A percentile compares a stretch with the other conserved stretches of the same genome.
Evolutionary conservation across 768 basidiomycete genomes (phyloP).

Genomic region (Cystoderma amianthinum): DNA sequence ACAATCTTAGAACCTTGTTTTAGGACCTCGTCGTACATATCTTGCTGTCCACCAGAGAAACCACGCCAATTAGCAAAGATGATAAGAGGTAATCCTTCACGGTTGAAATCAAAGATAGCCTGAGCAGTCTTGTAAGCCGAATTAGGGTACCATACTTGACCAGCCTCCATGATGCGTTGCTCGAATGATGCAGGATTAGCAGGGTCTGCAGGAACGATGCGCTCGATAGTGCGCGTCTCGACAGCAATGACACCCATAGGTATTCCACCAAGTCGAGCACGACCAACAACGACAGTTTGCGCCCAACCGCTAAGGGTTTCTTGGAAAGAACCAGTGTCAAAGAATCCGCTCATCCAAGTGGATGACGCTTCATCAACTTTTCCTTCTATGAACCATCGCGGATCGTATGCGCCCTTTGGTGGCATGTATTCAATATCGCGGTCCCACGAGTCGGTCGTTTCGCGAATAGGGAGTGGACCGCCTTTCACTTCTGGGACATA

Average conservation of each 20-base stretch:
- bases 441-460: conserved; percentile 78
- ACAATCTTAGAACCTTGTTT: conserved; percentile 99
- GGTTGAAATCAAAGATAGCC: conserved; percentile 97
- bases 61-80: conserved; percentile 99
- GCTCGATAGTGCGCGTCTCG: conserved; percentile 95
- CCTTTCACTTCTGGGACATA: conserved; percentile 86
- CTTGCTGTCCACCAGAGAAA: conserved; percentile 98
- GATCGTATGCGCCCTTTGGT: conserved; percentile 93
- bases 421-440: conserved; percentile 86
- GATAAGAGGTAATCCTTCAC: conserved; percentile 93
- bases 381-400: conserved; percentile 96
- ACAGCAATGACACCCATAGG: conserved; percentile 98
- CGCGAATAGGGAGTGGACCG: conserved; percentile 72
- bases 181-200: conserved; percentile 96
- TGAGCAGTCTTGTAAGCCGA: conserved; percentile 99
- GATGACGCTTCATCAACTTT: conserved; percentile 78
- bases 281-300: conserved; percentile 95
- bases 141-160: conserved; percentile 99
- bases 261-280: conserved; percentile 93
- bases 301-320: conserved; percentile 99
- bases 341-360: conserved; percentile 85
- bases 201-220: conserved; percentile 94
- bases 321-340: conserved; percentile 96
- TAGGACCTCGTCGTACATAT: conserved; percentile 97
- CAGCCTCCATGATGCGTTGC: conserved; percentile 98